phyloP scores from a whole-genome alignment of 1,139 yeast species.

The Wickerhamomyces sp. region DNA sequence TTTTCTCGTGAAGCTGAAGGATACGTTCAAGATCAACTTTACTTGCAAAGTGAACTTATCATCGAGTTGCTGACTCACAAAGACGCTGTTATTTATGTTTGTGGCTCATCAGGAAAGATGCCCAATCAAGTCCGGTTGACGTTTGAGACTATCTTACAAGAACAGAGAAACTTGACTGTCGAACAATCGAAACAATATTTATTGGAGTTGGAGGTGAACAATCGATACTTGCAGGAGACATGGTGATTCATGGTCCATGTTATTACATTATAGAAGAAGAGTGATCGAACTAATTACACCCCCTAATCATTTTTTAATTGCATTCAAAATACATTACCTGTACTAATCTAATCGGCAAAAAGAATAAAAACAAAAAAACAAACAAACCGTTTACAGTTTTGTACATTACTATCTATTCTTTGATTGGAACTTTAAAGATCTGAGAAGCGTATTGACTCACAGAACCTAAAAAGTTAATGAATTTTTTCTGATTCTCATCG shows the following conservation, averaged over 20 bases:
- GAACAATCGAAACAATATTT: constrained; percentile 49
- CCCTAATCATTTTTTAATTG: too few species aligned
- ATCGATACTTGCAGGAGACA: constrained; percentile 83
- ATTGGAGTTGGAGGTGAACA: constrained; percentile 54
- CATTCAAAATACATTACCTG: neutral
- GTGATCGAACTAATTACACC: neutral
- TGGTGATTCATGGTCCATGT: constrained; percentile 44
- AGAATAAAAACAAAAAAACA: neutral
- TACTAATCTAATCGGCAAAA: neutral
- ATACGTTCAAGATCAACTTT: constrained; percentile 73
- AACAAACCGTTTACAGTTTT: neutral
- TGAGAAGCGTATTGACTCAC: constrained; percentile 5
- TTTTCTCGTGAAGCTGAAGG: constrained; percentile 56
- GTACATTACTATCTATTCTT: too few species aligned
- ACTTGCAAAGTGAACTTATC: constrained; percentile 41
- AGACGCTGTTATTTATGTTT: constrained; percentile 62
- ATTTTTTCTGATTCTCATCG: constrained; percentile 6
- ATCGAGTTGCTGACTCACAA: constrained; percentile 49
- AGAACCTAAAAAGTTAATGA: constrained; percentile 14
- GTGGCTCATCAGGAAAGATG: constrained; percentile 96
- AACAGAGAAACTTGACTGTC: constrained; percentile 26
- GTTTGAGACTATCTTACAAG: constrained; percentile 22
- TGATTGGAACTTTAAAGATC: neutral
- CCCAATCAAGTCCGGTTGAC: constrained; percentile 86
- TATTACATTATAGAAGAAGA: neutral